Conservation (phyloP, 768 basidiomycete species). For the Lentinula sp. region DNA sequence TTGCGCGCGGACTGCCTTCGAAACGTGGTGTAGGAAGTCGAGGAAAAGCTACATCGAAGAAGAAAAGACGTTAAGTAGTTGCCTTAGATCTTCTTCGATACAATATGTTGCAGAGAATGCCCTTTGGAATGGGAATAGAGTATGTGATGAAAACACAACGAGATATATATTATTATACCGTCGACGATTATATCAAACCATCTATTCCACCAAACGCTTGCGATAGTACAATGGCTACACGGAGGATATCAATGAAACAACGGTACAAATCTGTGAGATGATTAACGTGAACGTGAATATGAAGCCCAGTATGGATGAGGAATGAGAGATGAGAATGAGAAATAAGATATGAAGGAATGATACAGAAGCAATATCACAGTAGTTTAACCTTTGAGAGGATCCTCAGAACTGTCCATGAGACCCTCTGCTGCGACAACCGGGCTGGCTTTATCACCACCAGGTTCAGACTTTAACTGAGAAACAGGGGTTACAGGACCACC, state of each 20-base stretch:
- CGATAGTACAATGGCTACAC: conserved; percentile 20
- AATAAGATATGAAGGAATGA: conserved; percentile 11
- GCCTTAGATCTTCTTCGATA: neutral
- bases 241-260: conserved; percentile 18
- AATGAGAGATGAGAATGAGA: conserved; percentile 10
- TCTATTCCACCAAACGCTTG: conserved; percentile 17
- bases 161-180: conserved; percentile 9
- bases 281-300: conserved; percentile 10
- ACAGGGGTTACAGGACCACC: conserved; percentile 32
- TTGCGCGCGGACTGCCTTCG: neutral
- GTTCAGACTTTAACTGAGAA: conserved; percentile 42
- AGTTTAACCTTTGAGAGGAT: conserved; percentile 32
- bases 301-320: conserved; percentile 10
- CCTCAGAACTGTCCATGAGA: conserved; percentile 61
- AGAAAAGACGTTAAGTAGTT: neutral
- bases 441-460: conserved; percentile 49
- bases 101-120: neutral
- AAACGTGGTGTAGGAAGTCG: neutral
- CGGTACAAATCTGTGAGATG: conserved; percentile 21
- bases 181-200: conserved; percentile 12
- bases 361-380: conserved; percentile 8
- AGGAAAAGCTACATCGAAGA: neutral
- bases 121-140: neutral
- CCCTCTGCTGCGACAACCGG: conserved; percentile 55
- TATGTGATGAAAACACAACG: neutral